Evolutionary conservation across 2,329 filamentous ascomycete genomes (phyloP).

Genomic region (Calonectria honghensis): DNA sequence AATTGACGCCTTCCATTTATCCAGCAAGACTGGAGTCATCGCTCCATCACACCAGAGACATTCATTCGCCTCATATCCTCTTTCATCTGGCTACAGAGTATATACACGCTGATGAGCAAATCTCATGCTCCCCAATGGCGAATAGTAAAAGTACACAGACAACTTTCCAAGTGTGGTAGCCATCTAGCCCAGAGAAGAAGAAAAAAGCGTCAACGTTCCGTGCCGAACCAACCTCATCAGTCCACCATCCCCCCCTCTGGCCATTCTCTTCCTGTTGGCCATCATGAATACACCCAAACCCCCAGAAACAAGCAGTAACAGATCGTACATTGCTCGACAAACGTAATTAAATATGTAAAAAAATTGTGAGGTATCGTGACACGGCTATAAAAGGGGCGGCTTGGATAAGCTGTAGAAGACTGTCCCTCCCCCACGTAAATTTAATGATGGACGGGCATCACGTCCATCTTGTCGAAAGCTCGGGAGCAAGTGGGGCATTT

Average conservation of each 20-base stretch:
- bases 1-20: conserved; percentile 55
- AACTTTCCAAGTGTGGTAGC: conserved; percentile 54
- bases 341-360: conserved; percentile 50
- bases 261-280: conserved; percentile 22
- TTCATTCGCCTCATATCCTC: conserved; percentile 25
- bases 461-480: conserved; percentile 92
- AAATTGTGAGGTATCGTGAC: conserved; percentile 52
- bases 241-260: conserved; percentile 13
- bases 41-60: conserved; percentile 39
- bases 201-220: conserved; percentile 49
- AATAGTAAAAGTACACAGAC: conserved; percentile 56
- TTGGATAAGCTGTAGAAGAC: conserved; percentile 34
- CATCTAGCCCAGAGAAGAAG: conserved; percentile 55
- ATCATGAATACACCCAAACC: conserved; percentile 33
- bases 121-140: conserved; percentile 37
- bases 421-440: conserved; percentile 7
- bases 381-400: conserved; percentile 39
- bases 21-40: conserved; percentile 50
- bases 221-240: conserved; percentile 44
- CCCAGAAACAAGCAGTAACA: conserved; percentile 41
- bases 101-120: conserved; percentile 50
- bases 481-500: conserved; percentile 97
- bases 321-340: conserved; percentile 48
- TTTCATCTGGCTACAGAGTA: conserved; percentile 48
- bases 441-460: conserved; percentile 81